Evolutionary conservation across 2,329 filamentous ascomycete genomes (phyloP).

Genomic region (Reticulascus tulasneorum): DNA sequence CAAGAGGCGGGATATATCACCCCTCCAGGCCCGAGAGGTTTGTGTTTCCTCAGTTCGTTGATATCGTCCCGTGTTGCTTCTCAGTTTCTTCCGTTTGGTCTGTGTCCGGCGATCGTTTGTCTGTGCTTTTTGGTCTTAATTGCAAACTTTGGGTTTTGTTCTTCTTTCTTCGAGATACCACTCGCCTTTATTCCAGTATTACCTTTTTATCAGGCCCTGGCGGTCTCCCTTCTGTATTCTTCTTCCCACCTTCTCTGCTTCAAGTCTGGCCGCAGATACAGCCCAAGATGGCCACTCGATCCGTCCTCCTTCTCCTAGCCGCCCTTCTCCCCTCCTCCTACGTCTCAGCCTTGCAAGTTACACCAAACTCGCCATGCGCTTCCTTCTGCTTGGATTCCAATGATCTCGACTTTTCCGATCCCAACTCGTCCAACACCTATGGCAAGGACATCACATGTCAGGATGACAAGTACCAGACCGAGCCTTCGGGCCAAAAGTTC

Average conservation of each 20-base stretch:
- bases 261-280: not conserved
- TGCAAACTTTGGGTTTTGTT: slow-evolving; percentile 3
- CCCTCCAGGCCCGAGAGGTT: no score
- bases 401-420: slow-evolving; percentile 37
- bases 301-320: slow-evolving; percentile 18
- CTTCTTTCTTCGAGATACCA: slow-evolving; percentile 2
- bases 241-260: not conserved
- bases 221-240: slow-evolving; percentile 4
- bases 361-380: slow-evolving; percentile 51
- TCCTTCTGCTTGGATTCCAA: slow-evolving; percentile 42
- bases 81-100: slow-evolving; percentile 1
- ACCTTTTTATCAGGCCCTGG: slow-evolving; percentile 8
- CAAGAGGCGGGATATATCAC: slow-evolving; percentile 7
- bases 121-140: slow-evolving; percentile 2
- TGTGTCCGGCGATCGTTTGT: slow-evolving; percentile 3
- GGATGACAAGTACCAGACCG: slow-evolving; percentile 37
- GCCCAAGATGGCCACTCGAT: slow-evolving; percentile 13
- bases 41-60: no score
- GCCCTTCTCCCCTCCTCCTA: slow-evolving; percentile 23
- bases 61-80: no score
- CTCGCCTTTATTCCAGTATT: no score
- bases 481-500: slow-evolving; percentile 39
- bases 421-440: slow-evolving; percentile 40
- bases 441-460: slow-evolving; percentile 44
- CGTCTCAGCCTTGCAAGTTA: slow-evolving; percentile 39